Conservation (phyloP, 179 eudicot species). For the Carnegiea gigantea region DNA sequence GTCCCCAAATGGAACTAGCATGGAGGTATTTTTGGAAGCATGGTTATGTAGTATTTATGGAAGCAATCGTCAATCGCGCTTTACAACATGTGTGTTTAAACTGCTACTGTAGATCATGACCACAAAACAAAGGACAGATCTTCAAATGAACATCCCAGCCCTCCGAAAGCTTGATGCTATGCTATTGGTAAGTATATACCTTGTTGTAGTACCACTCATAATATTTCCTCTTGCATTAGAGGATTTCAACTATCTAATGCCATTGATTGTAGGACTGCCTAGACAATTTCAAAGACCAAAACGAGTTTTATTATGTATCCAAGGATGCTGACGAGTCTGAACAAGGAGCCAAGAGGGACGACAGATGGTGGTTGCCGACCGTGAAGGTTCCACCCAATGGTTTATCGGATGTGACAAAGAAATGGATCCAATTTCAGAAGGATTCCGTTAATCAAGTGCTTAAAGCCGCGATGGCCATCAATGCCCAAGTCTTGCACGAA, state of each 20-base stretch:
- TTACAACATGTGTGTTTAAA: not conserved
- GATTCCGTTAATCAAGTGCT: conserved; percentile 73
- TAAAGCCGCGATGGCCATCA: conserved; percentile 88
- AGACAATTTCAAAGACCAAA: conserved; percentile 74
- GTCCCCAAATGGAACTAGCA: conserved; percentile 57
- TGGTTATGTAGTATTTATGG: not conserved
- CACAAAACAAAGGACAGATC: conserved; percentile 66
- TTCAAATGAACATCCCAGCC: conserved; percentile 74
- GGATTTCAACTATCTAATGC: not conserved
- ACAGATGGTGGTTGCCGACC: conserved; percentile 90
- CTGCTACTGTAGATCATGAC: conserved; percentile 49
- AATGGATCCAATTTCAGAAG: conserved; percentile 73
- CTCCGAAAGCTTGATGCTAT: conserved; percentile 63
- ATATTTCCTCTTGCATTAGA: not conserved
- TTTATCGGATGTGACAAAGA: conserved; percentile 56
- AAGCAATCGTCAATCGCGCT: not conserved
- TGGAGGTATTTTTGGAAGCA: conserved; percentile 46
- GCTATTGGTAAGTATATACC: conserved; percentile 55
- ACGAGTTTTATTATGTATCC: conserved; percentile 62
- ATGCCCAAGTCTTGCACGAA: conserved; percentile 69
- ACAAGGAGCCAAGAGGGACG: conserved; percentile 39
- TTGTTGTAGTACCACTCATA: not conserved
- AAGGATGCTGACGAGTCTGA: conserved; percentile 51
- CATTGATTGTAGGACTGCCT: conserved; percentile 58
- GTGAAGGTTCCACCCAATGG: conserved; percentile 72